Conservation (phyloP, 1,139 yeast species). For the Eremothecium coryli region DNA sequence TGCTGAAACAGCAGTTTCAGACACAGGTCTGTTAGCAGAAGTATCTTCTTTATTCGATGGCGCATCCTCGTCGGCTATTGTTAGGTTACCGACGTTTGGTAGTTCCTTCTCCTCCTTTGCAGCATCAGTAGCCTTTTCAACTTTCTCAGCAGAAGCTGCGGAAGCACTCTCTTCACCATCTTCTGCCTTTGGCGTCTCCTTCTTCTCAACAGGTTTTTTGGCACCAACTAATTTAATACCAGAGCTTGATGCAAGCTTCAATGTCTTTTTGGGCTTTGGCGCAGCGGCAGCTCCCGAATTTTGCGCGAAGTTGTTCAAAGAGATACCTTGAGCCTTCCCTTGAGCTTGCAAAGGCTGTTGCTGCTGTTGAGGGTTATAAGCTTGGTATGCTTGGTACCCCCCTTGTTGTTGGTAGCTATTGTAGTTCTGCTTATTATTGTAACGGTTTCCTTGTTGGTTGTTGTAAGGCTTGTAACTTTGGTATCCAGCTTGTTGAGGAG, state of each 20-base stretch:
- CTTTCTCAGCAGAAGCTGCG: constrained; percentile 18
- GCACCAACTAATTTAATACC: constrained; percentile 62
- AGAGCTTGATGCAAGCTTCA: constrained; percentile 57
- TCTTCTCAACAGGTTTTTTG: constrained; percentile 34
- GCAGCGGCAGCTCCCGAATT: constrained; percentile 38
- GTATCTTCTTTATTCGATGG: constrained; percentile 13
- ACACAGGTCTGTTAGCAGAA: constrained; percentile 3
- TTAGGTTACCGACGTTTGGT: constrained; percentile 13
- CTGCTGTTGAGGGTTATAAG: constrained; percentile 24
- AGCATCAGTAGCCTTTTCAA: constrained; percentile 9
- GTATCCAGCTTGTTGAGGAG: constrained; percentile 24
- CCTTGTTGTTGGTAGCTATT: constrained; percentile 28
- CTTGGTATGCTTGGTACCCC: constrained; percentile 30
- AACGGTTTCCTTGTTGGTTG: constrained; percentile 17
- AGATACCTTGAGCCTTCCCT: constrained; percentile 51
- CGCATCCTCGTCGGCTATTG: constrained; percentile 17
- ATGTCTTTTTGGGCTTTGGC: constrained; percentile 49
- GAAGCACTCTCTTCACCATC: constrained; percentile 25
- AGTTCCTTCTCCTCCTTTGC: constrained; percentile 11
- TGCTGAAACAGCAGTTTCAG: constrained; percentile 11
- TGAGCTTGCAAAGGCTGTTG: constrained; percentile 15
- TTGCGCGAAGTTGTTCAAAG: constrained; percentile 79
- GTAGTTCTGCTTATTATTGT: constrained; percentile 22
- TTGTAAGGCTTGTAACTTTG: constrained; percentile 25
- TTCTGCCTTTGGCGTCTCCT: constrained; percentile 26